A percentile compares a stretch with the other conserved stretches of the same genome.
Evolutionary conservation across 331 rosid genomes (phyloP).

Genomic region (Telfairia occidentalis): DNA sequence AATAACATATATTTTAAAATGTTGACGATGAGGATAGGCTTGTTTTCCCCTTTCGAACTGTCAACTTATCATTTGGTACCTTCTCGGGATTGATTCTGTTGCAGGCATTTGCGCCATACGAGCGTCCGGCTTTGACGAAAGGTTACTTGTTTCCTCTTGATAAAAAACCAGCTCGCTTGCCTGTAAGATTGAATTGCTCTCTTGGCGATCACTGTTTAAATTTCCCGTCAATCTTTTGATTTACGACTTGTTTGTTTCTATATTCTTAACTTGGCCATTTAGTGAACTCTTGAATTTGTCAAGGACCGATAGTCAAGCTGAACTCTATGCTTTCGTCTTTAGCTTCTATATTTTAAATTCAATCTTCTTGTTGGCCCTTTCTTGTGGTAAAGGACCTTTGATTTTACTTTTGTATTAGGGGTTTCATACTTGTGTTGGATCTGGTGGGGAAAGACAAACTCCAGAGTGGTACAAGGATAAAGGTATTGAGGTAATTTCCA

Average conservation of each 20-base stretch:
- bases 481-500: conserved; percentile 63
- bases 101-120: conserved; percentile 87
- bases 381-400: neutral
- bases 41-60: neutral
- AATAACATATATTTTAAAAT: neutral
- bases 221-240: neutral
- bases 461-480: conserved; percentile 88
- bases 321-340: neutral
- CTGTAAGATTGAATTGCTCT: conserved; percentile 37
- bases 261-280: neutral
- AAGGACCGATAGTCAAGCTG: neutral
- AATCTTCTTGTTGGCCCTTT: neutral
- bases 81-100: neutral
- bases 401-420: conserved; percentile 38
- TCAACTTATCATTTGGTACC: neutral
- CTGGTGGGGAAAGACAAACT: conserved; percentile 92
- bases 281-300: neutral
- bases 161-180: conserved; percentile 89
- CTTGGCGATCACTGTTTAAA: neutral
- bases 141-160: conserved; percentile 77
- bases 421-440: conserved; percentile 94
- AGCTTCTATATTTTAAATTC: neutral
- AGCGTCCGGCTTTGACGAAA: conserved; percentile 88
- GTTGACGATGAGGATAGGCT: neutral
- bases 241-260: neutral